phyloP scores from a whole-genome alignment of 176 grass and related monocot genomes.

The Phragmites australis region DNA sequence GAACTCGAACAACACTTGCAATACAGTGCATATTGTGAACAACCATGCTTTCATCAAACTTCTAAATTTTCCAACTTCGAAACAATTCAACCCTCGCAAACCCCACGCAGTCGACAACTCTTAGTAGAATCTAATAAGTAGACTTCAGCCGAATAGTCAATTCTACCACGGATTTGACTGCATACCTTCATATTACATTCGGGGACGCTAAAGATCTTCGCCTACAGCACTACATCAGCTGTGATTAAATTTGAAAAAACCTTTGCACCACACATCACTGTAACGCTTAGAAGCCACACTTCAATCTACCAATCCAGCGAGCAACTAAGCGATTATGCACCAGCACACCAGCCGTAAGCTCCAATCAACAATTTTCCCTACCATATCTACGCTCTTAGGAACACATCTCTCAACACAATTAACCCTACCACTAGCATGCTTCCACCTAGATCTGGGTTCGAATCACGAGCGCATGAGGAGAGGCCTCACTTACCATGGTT shows the following conservation, averaged over 20 bases:
- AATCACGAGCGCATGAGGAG: not conserved
- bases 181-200: not conserved
- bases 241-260: not conserved
- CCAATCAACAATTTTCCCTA: not conserved
- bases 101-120: not conserved
- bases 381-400: not conserved
- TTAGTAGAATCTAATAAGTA: not conserved
- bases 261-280: too few relatives aligned
- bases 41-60: fast-evolving
- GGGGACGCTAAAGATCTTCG: not conserved
- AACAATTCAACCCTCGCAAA: not conserved
- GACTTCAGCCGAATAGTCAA: not conserved
- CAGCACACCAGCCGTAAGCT: not conserved
- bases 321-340: not conserved
- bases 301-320: not conserved
- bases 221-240: not conserved
- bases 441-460: not conserved
- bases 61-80: not conserved
- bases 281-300: not conserved
- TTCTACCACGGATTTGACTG: not conserved
- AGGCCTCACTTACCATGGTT: slow-evolving; percentile 37
- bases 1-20: not conserved
- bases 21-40: not conserved
- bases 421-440: not conserved
- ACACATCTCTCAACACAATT: not conserved